Conservation (phyloP, 1,139 yeast genomes). For the Eremothecium gossypii region DNA sequence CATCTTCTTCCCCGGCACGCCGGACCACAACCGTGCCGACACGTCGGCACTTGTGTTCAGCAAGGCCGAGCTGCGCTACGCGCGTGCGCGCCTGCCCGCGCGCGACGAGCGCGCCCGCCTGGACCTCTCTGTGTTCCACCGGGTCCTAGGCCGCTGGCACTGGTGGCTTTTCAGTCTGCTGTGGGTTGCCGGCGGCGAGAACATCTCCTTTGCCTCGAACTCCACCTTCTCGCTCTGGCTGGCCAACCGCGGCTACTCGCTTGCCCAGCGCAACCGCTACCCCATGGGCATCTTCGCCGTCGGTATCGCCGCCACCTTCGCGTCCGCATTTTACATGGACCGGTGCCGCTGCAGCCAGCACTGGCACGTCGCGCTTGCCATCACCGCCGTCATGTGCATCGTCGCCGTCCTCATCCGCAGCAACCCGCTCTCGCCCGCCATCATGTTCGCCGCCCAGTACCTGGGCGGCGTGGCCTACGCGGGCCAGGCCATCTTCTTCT, state of each 20-base stretch:
- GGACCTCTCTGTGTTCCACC: conserved; percentile 37
- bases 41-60: conserved; percentile 28
- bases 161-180: conserved; percentile 48
- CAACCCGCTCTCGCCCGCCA: conserved; percentile 31
- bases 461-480: conserved; percentile 45
- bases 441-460: conserved; percentile 47
- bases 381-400: conserved; percentile 35
- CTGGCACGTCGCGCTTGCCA: conserved; percentile 41
- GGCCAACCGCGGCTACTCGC: conserved; percentile 35
- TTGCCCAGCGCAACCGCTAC: conserved; percentile 42
- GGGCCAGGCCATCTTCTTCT: conserved; percentile 49
- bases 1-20: conserved; percentile 43
- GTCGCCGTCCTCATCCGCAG: conserved; percentile 38
- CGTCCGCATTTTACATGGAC: conserved; percentile 41
- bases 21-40: conserved; percentile 9
- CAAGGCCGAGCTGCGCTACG: conserved; percentile 34
- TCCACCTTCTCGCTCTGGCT: conserved; percentile 47
- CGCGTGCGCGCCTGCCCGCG: conserved; percentile 34
- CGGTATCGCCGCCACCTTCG: conserved; percentile 41
- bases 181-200: conserved; percentile 55
- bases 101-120: conserved; percentile 32
- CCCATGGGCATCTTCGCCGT: conserved; percentile 52
- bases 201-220: conserved; percentile 46
- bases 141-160: conserved; percentile 49
- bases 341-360: conserved; percentile 37